Evolutionary conservation across 495 filamentous ascomycete species (phyloP), one percentile per base, ranked within the genome.

Genomic region (Tetracladium marchalianum): DNA sequence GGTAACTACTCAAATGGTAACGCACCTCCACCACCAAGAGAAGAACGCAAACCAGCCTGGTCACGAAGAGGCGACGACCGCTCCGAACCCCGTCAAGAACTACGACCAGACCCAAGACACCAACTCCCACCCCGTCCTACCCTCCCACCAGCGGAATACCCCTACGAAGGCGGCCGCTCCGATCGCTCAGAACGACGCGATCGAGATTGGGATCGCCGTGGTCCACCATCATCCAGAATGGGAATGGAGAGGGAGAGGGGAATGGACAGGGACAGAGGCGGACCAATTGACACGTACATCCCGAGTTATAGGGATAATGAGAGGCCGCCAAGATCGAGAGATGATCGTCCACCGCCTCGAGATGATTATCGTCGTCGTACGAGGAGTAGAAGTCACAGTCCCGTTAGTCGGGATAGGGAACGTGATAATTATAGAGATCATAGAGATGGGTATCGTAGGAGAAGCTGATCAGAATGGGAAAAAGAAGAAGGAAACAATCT

Each of bases 221-320:
- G 22, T 27, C 22, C 22, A 7, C 22, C 49, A 31, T 48, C 55
- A 19, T 43, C 58, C 34, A 50, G 66, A 53, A 62, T 49, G 32
- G 49, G 66, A 13, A 27, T 27, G 54, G 54, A 17, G 59, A 57
- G 24, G 49, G 50, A 10, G 62, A 57, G 22, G 59, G 65, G 11
- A 61, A 59, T n/a, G n/a, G n/a, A n/a, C n/a, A 47, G 4, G n/a
- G n/a, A 31, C 8, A 50, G 53, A 45, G 18, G n/a, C 17, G 22
- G 22, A 7, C 22, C 22, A 3, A 60, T 77, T 12, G 77, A 81
- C 50, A 79, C 76, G 3, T 81, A 81, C 51, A 78, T 81, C 18
- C 77, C 77, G 6, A 72, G 67, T 36, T 80, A 81, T 34, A 58
- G 54, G 6, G 50, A 53, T 7, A 43, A 40, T 16, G 50, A 45